Evolutionary conservation across 2,329 filamentous ascomycete species (phyloP).

Genomic region (Westerdykella aurantiaca): DNA sequence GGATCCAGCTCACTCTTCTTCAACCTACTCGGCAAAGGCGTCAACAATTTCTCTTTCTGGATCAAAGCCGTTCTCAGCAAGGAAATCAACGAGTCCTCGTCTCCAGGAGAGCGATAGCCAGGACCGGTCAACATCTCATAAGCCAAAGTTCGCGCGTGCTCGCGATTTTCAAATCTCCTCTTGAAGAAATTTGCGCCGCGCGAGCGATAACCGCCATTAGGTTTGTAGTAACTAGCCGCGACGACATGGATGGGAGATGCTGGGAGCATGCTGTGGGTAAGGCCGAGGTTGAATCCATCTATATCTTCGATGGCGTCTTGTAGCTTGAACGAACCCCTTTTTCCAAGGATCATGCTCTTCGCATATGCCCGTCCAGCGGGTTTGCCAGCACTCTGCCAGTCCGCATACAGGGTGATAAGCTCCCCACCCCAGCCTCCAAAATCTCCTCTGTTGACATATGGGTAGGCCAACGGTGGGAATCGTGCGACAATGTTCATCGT

Average conservation of each 20-base stretch:
- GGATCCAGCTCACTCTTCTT: background rate
- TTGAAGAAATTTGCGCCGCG: background rate
- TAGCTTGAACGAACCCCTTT: background rate
- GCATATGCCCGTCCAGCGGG: background rate
- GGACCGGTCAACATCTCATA: conserved; percentile 1
- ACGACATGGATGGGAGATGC: background rate
- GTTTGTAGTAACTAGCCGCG: conserved; percentile 2
- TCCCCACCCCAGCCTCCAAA: conserved; percentile 1
- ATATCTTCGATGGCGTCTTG: conserved; percentile 1
- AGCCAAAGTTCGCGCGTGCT: background rate
- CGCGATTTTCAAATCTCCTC: background rate
- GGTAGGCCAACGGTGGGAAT: background rate
- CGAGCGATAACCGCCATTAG: background rate
- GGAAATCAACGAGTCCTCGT: background rate
- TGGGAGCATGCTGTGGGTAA: conserved; percentile 1
- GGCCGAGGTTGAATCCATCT: conserved; percentile 1
- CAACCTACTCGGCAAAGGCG: conserved; percentile 1
- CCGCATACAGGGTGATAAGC: conserved; percentile 1
- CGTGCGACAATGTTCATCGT: conserved; percentile 1
- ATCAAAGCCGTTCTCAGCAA: background rate
- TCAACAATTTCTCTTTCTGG: conserved; percentile 1
- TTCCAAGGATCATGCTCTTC: conserved; percentile 1
- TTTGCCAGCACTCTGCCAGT: conserved; percentile 1
- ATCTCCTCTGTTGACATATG: conserved; percentile 1
- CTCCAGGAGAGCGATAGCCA: background rate